phyloP scores from a whole-genome alignment of 129 eudicot genomes.

The Pseudognaphalium luteoalbum region DNA sequence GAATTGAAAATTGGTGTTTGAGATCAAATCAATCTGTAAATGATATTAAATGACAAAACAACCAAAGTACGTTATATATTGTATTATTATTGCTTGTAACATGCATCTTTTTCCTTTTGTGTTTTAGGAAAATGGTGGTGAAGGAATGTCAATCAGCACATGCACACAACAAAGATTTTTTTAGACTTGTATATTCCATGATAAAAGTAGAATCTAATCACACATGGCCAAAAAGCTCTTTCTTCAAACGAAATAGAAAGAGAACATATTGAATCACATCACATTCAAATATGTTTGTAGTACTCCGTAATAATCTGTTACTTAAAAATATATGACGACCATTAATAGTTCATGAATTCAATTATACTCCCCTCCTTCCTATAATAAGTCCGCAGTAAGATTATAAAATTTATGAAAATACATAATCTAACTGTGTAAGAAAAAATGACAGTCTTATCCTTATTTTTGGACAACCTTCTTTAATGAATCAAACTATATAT shows the following conservation, averaged over 20 bases:
- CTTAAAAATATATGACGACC: no score
- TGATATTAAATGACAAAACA: slow-evolving; percentile 28
- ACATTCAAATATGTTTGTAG: background rate
- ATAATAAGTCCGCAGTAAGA: no score
- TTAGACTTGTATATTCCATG: slow-evolving; percentile 27
- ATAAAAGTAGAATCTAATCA: slow-evolving; percentile 36
- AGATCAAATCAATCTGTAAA: slow-evolving; percentile 46
- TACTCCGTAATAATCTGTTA: no score
- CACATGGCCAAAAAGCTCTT: slow-evolving; percentile 15
- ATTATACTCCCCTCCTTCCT: no score
- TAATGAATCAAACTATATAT: no score
- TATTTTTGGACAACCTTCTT: no score
- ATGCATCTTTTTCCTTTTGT: slow-evolving; percentile 21
- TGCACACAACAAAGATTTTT: slow-evolving; percentile 49
- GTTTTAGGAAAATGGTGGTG: slow-evolving; percentile 33
- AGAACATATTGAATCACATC: background rate
- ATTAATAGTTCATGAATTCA: no score
- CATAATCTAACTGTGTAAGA: no score
- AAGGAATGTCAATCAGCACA: slow-evolving; percentile 46
- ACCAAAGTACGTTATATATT: background rate
- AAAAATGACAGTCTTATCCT: no score
- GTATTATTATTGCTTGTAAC: slow-evolving; percentile 8
- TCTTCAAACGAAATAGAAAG: background rate
- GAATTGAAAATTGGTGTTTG: slow-evolving; percentile 30
- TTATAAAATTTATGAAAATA: no score